Evolutionary conservation across 768 basidiomycete genomes (phyloP), one percentile per base, ranked within the genome.

Genomic region (Kondoa subrosea): DNA sequence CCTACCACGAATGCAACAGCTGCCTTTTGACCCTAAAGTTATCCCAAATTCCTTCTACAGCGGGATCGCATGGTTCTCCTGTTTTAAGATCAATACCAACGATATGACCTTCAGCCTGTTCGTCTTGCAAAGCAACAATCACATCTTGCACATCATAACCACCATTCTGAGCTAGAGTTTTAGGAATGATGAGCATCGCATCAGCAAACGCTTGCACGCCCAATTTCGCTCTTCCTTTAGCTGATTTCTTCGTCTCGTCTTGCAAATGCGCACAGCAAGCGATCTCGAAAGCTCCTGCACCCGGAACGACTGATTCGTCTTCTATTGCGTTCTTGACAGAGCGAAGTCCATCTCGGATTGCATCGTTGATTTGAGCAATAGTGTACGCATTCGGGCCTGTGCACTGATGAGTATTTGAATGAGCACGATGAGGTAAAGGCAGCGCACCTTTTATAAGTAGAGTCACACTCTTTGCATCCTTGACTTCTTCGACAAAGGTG

Each of bases 21-120:
- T 99, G 95, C 69, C 93, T 82, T 81, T 99, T 99, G 69, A 99
- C 95, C 72, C 95, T 82, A 76, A 95, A 97, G 79, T 96, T 97
- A 77, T 99, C 95, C 92, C 92, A 99, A 30, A 99, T 85, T 40
- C 95, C 95, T 75, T 91, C 88, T 3, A 89, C 85, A 12, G 89
- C 89, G 26, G 95, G 95, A 75, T 99, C 93, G 75, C 93, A 88
- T 1, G 93, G 91, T 77, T 95, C 91, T 64, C 95, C 95, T 21
- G 91, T 87, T 76, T 90, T 81, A 40, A 99, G 80, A 78, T 97
- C 89, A 70, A 99, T 77, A 17, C 95, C 95, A 71, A 93, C 92
- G 57, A 83, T 79, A 74, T 89, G 88, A n/a, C 91, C 91, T 71
- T 95, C 91, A 0, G 88, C 87, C 74, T 89, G 86, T 75, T 96